These are phyloP conservation scores for Pythium guiyangense DNA, from an alignment of 352 stramenopile species.

Conservation along the genomic window DNA sequence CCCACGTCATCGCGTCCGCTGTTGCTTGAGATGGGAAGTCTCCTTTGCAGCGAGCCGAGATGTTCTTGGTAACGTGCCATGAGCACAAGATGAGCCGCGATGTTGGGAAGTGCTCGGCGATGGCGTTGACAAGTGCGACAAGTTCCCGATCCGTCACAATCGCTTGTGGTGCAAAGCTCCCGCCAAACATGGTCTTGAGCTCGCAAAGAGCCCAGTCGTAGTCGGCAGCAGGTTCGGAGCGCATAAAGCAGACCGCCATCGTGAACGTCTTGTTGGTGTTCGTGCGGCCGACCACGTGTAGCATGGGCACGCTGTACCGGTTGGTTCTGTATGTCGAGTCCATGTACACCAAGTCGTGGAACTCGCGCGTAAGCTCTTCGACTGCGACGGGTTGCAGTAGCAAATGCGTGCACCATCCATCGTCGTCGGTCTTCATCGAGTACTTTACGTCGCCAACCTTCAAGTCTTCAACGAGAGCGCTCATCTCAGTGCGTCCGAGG, in stretches of 20 bases:
- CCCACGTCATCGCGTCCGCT: neutral
- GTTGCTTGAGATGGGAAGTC: neutral
- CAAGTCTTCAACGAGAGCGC: neutral
- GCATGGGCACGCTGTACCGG: constrained; percentile 2
- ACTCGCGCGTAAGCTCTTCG: neutral
- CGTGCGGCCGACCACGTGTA: constrained; percentile 1
- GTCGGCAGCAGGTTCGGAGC: neutral
- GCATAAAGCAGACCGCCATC: neutral
- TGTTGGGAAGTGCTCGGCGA: neutral
- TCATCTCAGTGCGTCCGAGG: neutral
- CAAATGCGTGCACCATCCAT: neutral
- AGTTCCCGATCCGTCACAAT: neutral
- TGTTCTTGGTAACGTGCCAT: neutral
- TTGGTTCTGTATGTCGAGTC: constrained; percentile 7
- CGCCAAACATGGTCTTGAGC: neutral
- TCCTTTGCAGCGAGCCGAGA: neutral
- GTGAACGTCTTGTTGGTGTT: constrained; percentile 7
- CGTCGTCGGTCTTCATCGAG: neutral
- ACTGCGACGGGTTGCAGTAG: neutral
- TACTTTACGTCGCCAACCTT: neutral
- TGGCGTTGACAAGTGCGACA: constrained; percentile 1
- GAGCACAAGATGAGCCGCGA: neutral
- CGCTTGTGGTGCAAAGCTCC: neutral
- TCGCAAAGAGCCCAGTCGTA: neutral
- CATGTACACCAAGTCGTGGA: neutral